These are phyloP conservation scores for Dicorynia guianensis DNA, from an alignment of 306 rosid genomes.

Conservation along the genomic window DNA sequence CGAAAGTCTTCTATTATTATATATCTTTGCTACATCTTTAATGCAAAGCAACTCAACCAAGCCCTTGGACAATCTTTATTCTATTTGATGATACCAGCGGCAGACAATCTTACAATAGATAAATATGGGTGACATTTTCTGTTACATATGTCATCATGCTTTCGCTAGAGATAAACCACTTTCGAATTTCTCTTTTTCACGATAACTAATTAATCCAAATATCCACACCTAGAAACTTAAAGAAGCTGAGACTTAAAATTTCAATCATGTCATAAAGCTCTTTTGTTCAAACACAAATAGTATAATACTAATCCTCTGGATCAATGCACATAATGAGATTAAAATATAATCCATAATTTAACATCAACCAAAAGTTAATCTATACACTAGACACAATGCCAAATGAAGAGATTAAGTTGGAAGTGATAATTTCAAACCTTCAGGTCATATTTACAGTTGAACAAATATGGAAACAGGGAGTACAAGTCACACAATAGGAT, in stretches of 20 bases:
- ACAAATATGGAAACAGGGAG: not conserved
- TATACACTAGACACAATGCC: not conserved
- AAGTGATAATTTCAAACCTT: constrained; percentile 29
- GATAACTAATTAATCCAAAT: not conserved
- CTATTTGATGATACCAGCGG: constrained; percentile 6
- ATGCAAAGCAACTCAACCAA: not conserved
- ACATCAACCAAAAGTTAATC: constrained; percentile 3
- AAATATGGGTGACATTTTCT: not conserved
- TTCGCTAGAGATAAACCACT: not conserved
- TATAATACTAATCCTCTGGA: not conserved
- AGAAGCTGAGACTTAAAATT: not conserved
- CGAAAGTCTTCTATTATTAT: not conserved
- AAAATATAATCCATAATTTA: not conserved
- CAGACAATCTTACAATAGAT: not conserved
- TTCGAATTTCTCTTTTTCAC: not conserved
- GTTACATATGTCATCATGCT: not conserved
- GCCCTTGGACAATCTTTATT: not conserved
- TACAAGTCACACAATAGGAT: constrained; percentile 12
- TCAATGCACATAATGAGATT: not conserved
- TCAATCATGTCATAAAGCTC: no score
- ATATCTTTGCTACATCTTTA: not conserved
- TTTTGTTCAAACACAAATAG: no score
- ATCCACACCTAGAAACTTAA: not conserved
- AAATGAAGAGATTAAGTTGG: no score
- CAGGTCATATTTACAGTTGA: constrained; percentile 1